A percentile compares a stretch with the other conserved stretches of the same genome.
These are phyloP conservation scores for Glaciozyma antarctica DNA, from an alignment of 768 basidiomycete genomes.

Conservation along the genomic window DNA sequence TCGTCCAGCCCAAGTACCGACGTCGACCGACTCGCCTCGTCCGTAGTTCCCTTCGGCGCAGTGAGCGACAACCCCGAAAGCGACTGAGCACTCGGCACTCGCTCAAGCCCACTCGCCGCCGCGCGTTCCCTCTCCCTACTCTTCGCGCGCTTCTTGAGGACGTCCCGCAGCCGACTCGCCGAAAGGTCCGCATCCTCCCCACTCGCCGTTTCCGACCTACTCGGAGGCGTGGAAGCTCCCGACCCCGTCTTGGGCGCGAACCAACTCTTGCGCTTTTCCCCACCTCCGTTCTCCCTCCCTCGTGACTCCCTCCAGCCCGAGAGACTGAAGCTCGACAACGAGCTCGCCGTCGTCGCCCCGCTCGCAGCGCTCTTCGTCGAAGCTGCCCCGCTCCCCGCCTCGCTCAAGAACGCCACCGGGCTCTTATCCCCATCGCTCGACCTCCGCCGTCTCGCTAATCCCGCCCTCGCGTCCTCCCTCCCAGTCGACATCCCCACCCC, in stretches of 20 bases:
- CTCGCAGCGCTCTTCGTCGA: neutral
- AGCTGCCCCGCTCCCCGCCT: neutral
- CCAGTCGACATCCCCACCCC: neutral
- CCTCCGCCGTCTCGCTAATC: neutral
- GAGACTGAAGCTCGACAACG: constrained; percentile 5
- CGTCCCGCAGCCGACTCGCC: constrained; percentile 13
- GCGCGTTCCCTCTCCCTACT: constrained; percentile 15
- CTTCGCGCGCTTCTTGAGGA: constrained; percentile 17
- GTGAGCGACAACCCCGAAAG: constrained; percentile 12
- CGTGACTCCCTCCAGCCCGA: neutral
- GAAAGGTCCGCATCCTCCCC: constrained; percentile 10
- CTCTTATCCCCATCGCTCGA: neutral
- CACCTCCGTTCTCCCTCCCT: neutral
- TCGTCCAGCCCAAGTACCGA: neutral
- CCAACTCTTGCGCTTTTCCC: neutral
- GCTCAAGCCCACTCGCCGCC: neutral
- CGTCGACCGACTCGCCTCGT: neutral
- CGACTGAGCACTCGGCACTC: neutral
- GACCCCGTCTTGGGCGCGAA: neutral
- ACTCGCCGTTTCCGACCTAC: neutral
- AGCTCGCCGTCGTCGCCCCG: neutral
- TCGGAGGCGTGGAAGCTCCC: neutral
- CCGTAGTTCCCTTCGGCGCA: neutral
- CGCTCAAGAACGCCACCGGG: neutral
- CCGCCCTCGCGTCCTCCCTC: neutral